Evolutionary conservation across 1,284 basidiomycete species (phyloP).

Genomic region (Trichosporon ovoides): DNA sequence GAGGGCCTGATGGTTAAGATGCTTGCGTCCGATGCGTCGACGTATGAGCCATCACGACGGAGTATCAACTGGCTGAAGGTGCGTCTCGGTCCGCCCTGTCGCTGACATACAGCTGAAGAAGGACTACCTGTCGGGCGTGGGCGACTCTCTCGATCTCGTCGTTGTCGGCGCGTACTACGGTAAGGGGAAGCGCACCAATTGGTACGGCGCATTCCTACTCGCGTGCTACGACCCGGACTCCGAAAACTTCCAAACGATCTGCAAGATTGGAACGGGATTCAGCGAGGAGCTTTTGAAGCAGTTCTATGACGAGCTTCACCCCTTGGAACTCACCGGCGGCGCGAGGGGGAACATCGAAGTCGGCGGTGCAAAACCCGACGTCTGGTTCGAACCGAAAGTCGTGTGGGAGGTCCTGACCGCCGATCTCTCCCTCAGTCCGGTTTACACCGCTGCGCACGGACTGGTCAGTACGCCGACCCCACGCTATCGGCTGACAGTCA

Average conservation of each 20-base stretch:
- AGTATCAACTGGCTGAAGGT: slow-evolving; percentile 99
- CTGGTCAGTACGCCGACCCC: slow-evolving; percentile 56
- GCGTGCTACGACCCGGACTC: slow-evolving; percentile 89
- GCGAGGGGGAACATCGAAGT: slow-evolving; percentile 69
- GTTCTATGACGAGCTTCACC: slow-evolving; percentile 77
- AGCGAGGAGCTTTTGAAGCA: slow-evolving; percentile 79
- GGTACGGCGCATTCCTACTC: slow-evolving; percentile 91
- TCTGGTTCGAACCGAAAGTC: slow-evolving; percentile 90
- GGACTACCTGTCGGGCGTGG: slow-evolving; percentile 93
- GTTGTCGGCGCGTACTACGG: slow-evolving; percentile 96
- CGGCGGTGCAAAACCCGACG: slow-evolving; percentile 85
- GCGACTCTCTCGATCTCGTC: slow-evolving; percentile 94
- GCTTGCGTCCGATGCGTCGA: slow-evolving; percentile 82
- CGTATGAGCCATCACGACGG: slow-evolving; percentile 89
- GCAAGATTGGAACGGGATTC: slow-evolving; percentile 99
- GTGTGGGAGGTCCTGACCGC: slow-evolving; percentile 99
- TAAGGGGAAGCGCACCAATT: slow-evolving; percentile 93
- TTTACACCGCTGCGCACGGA: slow-evolving; percentile 96
- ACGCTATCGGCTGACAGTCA: slow-evolving; percentile 34
- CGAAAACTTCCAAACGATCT: slow-evolving; percentile 91
- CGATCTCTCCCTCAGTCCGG: slow-evolving; percentile 90
- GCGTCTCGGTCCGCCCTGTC: slow-evolving; percentile 11
- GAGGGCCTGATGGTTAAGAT: slow-evolving; percentile 99
- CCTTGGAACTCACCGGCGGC: slow-evolving; percentile 57
- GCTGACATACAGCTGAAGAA: slow-evolving; percentile 71